These are phyloP conservation scores for Chrysosporium queenslandicum DNA, from an alignment of 2,329 filamentous ascomycete genomes.

Conservation along the genomic window DNA sequence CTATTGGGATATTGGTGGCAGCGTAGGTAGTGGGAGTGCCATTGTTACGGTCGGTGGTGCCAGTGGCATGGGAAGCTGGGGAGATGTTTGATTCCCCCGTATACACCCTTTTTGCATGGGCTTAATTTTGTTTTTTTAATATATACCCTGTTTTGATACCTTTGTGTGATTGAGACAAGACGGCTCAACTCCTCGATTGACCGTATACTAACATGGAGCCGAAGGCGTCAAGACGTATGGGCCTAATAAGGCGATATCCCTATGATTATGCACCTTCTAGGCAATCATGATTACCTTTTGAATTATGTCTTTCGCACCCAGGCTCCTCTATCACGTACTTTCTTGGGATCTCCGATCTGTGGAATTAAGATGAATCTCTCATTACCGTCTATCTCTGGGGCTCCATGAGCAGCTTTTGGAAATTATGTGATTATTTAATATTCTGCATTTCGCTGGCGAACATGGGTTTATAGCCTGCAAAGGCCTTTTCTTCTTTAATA, in stretches of 20 bases:
- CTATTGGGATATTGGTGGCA: constrained; percentile 86
- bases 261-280: no score
- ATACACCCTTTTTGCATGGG: neutral
- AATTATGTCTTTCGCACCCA: neutral
- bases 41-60: constrained; percentile 57
- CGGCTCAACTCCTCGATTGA: neutral
- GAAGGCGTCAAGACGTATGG: no score
- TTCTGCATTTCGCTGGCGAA: neutral
- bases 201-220: no score
- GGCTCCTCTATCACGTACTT: neutral
- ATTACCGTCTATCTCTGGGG: neutral
- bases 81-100: constrained; percentile 49
- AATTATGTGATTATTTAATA: neutral
- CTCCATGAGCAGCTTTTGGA: neutral
- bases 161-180: neutral
- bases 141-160: neutral
- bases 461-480: neutral
- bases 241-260: no score
- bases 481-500: neutral
- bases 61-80: constrained; percentile 66
- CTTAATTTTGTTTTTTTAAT: neutral
- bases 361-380: neutral
- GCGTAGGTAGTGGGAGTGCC: constrained; percentile 63
- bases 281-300: no score
- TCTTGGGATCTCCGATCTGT: neutral